Base-by-base conservation (phyloP, 768 basidiomycete species). In the Boletus sp. region DNA sequence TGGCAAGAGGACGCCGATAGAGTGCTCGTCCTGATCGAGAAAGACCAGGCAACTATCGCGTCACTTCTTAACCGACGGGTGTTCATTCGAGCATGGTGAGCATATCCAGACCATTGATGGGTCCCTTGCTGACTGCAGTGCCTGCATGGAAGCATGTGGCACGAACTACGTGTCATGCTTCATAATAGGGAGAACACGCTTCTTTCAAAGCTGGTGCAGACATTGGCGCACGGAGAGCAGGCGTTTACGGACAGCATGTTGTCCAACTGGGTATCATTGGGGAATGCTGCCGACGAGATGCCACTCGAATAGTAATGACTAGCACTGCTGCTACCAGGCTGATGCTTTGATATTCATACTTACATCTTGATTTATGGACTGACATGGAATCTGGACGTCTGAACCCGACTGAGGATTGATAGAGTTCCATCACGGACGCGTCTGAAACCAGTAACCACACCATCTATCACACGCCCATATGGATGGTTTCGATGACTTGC, bases 161-260 rank as follows among this genome's bases (percentile, higher is more conserved):
- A 96, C 63, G 94, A 98, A 70, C 77, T 96, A n/a, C 84, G 91
- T 23, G 90, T 93, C 17, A 87, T 98, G 35, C 74, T 96, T 42
- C 93, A 97, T 70, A 93, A 95, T 59, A 79, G 88, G 51, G 94
- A 97, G 73, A 91, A 93, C 60, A 79, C 88, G 0, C 78, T 95
- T 34, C 72, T 95, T 27, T 88, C 88, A 0, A 77, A 86, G 56
- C 75, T 87, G 2, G 83, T 87, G 55, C 84, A 90, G 68, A 72
- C 74, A 1, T 90, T 94, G 68, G 84, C 85, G 3, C 78, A 77
- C 48, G 88, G 90, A 51, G 91, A 95, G 64, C 80, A 80, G 45
- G 80, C 79, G 46, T 92, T 84, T 64, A 72, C 82, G 1, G 82
- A 87, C 61, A 80, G 68, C 43, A 79, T 88, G 5, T 71, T 81